Conservation (phyloP, 2,329 filamentous ascomycete species). For the Aspergillus brunneoviolaceus region DNA sequence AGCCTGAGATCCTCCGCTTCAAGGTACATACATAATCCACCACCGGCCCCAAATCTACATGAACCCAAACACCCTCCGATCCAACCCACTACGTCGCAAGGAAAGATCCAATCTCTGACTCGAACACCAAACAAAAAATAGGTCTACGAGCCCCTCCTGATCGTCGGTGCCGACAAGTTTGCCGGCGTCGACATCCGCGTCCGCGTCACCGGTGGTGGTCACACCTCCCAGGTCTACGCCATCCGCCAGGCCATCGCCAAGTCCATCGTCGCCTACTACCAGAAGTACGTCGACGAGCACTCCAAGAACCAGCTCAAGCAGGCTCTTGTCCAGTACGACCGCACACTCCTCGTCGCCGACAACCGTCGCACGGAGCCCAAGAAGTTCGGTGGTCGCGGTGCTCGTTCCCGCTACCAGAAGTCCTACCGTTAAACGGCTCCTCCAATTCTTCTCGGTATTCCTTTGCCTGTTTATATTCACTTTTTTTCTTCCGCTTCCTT, state of each 20-base stretch:
- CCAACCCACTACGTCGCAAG: neutral
- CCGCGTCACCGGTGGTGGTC: constrained; percentile 93
- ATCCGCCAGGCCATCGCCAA: constrained; percentile 99
- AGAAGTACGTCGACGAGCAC: constrained; percentile 99
- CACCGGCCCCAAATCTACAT: no score
- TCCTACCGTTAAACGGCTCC: constrained; percentile 83
- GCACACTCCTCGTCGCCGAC: constrained; percentile 96
- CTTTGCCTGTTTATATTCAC: constrained; percentile 9
- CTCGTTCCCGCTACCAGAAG: constrained; percentile 97
- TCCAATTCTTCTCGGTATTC: constrained; percentile 14
- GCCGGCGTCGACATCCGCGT: constrained; percentile 95
- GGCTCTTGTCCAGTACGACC: constrained; percentile 91
- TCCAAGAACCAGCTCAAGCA: constrained; percentile 99
- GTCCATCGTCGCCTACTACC: constrained; percentile 97
- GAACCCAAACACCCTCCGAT: neutral
- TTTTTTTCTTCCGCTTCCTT: neutral
- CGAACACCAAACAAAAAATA: constrained; percentile 31
- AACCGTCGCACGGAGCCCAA: constrained; percentile 99
- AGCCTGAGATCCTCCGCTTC: constrained; percentile 96
- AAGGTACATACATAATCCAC: constrained; percentile 61
- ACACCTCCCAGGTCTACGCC: constrained; percentile 96
- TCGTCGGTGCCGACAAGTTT: constrained; percentile 97
- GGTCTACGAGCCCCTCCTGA: constrained; percentile 98
- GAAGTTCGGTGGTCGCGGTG: constrained; percentile 83
- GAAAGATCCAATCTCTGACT: constrained; percentile 7